Conservation (phyloP, 2,329 filamentous ascomycete species). For the Gliomastix tumulicola region DNA sequence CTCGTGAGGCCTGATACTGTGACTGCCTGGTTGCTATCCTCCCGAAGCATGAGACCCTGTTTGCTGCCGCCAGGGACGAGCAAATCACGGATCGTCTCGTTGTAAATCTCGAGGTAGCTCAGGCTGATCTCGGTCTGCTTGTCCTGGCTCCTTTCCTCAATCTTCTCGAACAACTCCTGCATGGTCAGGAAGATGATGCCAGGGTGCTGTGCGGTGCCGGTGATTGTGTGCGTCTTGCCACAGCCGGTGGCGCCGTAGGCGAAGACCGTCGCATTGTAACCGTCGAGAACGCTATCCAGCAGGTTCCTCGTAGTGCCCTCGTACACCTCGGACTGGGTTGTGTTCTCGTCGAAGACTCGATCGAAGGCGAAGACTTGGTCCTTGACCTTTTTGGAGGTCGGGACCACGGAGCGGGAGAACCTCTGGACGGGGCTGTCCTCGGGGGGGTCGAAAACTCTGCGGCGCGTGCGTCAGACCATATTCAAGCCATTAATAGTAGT, state of each 20-base stretch:
- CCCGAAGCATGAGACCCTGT: conserved; percentile 80
- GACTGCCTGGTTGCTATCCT: conserved; percentile 90
- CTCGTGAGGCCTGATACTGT: conserved; percentile 87
- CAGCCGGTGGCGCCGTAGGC: conserved; percentile 97
- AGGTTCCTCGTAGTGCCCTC: conserved; percentile 83
- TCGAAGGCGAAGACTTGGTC: conserved; percentile 98
- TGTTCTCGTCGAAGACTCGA: conserved; percentile 92
- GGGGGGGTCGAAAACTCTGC: conserved; percentile 90
- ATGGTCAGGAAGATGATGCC: conserved; percentile 99
- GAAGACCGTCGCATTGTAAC: conserved; percentile 98
- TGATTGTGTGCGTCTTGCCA: conserved; percentile 97
- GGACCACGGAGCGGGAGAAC: conserved; percentile 75
- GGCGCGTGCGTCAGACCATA: not conserved
- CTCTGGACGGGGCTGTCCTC: conserved; percentile 89
- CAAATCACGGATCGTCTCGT: conserved; percentile 94
- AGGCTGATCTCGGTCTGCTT: conserved; percentile 87
- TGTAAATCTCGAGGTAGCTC: conserved; percentile 97
- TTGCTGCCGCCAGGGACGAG: conserved; percentile 77
- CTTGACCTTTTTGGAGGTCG: conserved; percentile 84
- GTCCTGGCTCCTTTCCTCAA: conserved; percentile 75
- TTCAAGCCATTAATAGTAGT: conserved; percentile 12
- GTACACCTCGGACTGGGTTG: conserved; percentile 87
- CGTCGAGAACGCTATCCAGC: conserved; percentile 92
- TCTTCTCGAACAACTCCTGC: conserved; percentile 97
- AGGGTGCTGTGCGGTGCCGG: conserved; percentile 82